A percentile compares a stretch with the other conserved stretches of the same genome.
Conservation (phyloP, 768 basidiomycete species). For the Neoboletus magnificus region DNA sequence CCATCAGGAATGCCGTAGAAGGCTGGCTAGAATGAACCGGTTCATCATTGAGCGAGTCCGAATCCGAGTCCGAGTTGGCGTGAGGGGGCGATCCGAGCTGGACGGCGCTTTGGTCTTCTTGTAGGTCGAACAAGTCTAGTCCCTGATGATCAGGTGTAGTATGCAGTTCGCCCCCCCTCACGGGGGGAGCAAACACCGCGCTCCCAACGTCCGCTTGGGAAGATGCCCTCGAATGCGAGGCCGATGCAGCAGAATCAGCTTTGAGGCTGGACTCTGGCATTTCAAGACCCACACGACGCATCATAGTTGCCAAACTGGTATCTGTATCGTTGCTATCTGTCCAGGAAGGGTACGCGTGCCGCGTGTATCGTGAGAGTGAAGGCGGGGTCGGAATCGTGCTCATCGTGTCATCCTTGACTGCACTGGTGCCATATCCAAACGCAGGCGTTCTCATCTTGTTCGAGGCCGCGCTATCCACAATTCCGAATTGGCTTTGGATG, state of each 20-base stretch:
- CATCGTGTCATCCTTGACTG: slow-evolving; percentile 52
- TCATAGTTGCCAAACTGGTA: slow-evolving; percentile 65
- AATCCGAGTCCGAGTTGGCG: slow-evolving; percentile 34
- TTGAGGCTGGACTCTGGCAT: slow-evolving; percentile 34
- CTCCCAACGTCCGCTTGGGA: slow-evolving; percentile 5
- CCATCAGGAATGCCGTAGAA: slow-evolving; percentile 70
- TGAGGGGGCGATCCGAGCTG: slow-evolving; percentile 9
- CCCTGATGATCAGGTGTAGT: slow-evolving; percentile 28
- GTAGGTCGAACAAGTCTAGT: slow-evolving; percentile 24
- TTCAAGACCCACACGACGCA: slow-evolving; percentile 56
- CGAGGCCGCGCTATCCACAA: slow-evolving; percentile 10
- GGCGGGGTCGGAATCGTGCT: slow-evolving; percentile 70
- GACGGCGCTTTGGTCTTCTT: slow-evolving; percentile 22
- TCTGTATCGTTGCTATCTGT: slow-evolving; percentile 49
- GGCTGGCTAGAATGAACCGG: slow-evolving; percentile 60
- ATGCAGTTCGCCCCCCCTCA: slow-evolving; percentile 7
- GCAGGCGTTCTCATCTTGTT: slow-evolving; percentile 27
- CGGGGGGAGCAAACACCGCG: not conserved
- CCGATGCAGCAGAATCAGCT: slow-evolving; percentile 13
- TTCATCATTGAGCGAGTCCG: slow-evolving; percentile 55
- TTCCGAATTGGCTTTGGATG: slow-evolving; percentile 38
- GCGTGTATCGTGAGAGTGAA: slow-evolving; percentile 65
- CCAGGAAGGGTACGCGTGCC: slow-evolving; percentile 33
- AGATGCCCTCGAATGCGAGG: slow-evolving; percentile 8
- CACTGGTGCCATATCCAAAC: slow-evolving; percentile 22